These are phyloP conservation scores for Suhomyces pyralidae DNA, from an alignment of 805 yeast species.

Conservation along the genomic window DNA sequence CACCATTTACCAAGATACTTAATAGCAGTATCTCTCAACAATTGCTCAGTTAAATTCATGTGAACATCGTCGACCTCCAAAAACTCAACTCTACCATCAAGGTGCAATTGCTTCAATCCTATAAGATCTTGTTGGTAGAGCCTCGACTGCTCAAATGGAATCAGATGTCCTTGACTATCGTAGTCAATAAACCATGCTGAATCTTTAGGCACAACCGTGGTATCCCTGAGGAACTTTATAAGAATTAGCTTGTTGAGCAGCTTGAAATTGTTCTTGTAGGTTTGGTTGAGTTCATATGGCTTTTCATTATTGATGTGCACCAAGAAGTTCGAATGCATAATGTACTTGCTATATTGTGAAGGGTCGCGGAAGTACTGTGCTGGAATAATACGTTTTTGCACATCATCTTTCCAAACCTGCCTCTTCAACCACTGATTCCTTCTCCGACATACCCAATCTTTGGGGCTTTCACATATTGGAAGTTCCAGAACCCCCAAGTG, in stretches of 20 bases:
- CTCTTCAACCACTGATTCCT: constrained; percentile 52
- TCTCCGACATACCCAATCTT: constrained; percentile 58
- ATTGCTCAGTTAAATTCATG: constrained; percentile 59
- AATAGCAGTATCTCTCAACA: constrained; percentile 42
- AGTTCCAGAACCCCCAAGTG: constrained; percentile 73
- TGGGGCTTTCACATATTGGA: constrained; percentile 50
- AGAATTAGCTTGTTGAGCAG: constrained; percentile 53
- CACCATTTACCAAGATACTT: constrained; percentile 38
- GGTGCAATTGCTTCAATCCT: constrained; percentile 53
- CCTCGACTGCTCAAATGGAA: constrained; percentile 48
- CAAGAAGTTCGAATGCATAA: constrained; percentile 55
- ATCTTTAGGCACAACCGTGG: constrained; percentile 70
- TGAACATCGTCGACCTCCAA: constrained; percentile 55
- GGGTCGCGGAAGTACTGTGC: constrained; percentile 79
- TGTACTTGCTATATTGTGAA: constrained; percentile 48
- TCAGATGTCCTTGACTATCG: constrained; percentile 41
- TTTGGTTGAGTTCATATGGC: constrained; percentile 23
- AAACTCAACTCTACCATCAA: constrained; percentile 45
- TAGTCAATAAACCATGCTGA: constrained; percentile 64
- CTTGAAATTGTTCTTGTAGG: constrained; percentile 44
- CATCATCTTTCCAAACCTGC: constrained; percentile 56
- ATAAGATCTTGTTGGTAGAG: constrained; percentile 54
- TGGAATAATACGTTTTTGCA: constrained; percentile 59
- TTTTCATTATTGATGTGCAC: constrained; percentile 68
- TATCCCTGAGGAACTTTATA: constrained; percentile 58